These are phyloP conservation scores for Sequoia sempervirens DNA, from an alignment of 75 land plant genomes.

Conservation along the genomic window DNA sequence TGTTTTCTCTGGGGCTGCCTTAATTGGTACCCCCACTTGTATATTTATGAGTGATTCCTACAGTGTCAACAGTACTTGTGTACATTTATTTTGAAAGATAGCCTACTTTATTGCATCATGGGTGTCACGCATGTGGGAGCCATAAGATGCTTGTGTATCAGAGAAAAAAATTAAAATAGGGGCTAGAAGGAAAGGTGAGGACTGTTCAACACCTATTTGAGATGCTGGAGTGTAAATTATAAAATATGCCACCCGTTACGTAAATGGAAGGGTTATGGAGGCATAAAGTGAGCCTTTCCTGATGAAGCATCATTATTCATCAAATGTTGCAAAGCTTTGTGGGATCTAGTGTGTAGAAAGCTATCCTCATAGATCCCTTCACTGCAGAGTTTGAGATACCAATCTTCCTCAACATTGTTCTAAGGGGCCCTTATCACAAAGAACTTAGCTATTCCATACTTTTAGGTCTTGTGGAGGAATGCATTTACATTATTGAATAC, in stretches of 20 bases:
- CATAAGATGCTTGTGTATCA: not conserved
- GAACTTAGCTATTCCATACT: not conserved
- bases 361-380: not conserved
- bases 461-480: not conserved
- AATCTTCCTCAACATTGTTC: not conserved
- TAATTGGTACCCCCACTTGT: too few species aligned
- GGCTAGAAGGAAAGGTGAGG: not conserved
- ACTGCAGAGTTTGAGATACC: not conserved
- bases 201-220: not conserved
- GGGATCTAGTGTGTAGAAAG: not conserved
- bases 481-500: not conserved
- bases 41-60: not conserved
- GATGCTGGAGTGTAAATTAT: not conserved
- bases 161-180: not conserved
- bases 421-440: not conserved
- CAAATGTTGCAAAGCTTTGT: not conserved
- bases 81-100: not conserved
- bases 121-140: not conserved
- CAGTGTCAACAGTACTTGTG: not conserved
- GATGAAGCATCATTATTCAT: not conserved
- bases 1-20: not conserved
- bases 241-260: not conserved
- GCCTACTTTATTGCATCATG: too few species aligned
- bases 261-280: not conserved
- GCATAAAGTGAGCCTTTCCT: not conserved